Base-by-base conservation (phyloP, 352 stramenopile genomes). In the Globisporangium spiculum region DNA sequence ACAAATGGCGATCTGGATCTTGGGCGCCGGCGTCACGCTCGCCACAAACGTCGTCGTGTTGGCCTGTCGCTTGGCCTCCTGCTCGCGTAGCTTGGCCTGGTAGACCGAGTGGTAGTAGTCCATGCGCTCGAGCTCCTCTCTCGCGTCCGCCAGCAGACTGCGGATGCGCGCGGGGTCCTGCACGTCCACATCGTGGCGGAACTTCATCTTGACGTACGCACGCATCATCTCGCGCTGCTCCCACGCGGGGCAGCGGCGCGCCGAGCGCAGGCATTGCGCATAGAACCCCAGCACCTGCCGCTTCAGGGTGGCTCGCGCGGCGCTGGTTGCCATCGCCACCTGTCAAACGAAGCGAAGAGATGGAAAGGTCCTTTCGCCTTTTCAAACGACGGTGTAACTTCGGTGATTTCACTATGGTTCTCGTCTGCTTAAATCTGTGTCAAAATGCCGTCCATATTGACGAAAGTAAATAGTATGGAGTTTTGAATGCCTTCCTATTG, bases 91-190 rank as follows among this genome's bases (percentile, higher is more conserved):
- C 64, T 92, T 93, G 26, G 79, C 72, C 60, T 84, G 72, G 66
- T 93, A 94, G 44, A 96, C 75, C 2, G 82, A 89, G 72, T 96
- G 88, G 65, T 92, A 96, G 66, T 94, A 96, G 38, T 94, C 78
- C 88, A 96, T 96, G 24, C 81, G 86, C 41, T 89, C 79, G 24
- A 96, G 80, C 65, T 96, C 86, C 69, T 96, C 88, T 26, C 66
- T 72, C 9, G 73, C 85, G 52, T 96, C 85, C 20, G 72, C 76
- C 55, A 96, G 55, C 59, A 94, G 54, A 24, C 69, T 65, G 36
- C 70, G 74, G 50, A 96, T 81, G 16, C 81, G 80, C 20, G 83
- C 78, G 44, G 75, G 71, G 68, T 96, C 85, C 34, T 78, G 69
- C 41, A 79, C 76, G 18, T 53, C 65, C 60, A 73, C 59, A 63